A percentile compares a stretch with the other conserved stretches of the same genome.
Conservation (phyloP, 169 alveolate genomes). For the Eimeria acervulina region DNA sequence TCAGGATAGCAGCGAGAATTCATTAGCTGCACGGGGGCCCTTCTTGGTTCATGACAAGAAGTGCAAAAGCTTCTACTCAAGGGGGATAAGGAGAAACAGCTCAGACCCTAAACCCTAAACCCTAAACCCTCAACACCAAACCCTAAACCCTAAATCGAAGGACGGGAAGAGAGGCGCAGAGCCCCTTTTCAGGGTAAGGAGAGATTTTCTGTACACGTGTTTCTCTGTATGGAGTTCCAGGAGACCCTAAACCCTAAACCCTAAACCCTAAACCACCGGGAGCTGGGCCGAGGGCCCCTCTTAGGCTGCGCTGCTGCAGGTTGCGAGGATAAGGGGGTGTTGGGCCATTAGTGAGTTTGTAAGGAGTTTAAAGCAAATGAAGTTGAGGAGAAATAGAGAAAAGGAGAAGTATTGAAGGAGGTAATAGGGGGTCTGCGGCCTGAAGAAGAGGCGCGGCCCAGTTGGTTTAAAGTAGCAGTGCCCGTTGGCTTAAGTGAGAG, state of each 20-base stretch:
- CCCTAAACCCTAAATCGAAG: not conserved
- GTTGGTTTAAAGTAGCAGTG: no score
- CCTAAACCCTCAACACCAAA: not conserved
- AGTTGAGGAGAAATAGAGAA: not conserved
- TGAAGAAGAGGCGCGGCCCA: not conserved
- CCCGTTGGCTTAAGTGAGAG: no score
- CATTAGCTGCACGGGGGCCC: not conserved
- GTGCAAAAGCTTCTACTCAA: not conserved
- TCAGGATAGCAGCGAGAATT: constrained; percentile 9
- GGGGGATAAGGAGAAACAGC: not conserved
- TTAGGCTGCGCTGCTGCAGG: not conserved
- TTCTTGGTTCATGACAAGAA: not conserved
- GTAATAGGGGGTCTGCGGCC: not conserved
- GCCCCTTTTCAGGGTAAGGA: not conserved
- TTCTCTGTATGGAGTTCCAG: not conserved
- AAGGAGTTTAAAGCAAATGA: not conserved
- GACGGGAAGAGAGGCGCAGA: not conserved
- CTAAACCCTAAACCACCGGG: not conserved
- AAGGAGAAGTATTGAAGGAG: not conserved
- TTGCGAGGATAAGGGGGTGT: not conserved
- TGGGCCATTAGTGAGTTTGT: not conserved
- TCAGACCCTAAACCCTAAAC: not conserved
- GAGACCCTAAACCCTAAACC: constrained; percentile 36
- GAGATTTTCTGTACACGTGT: not conserved
- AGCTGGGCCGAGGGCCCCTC: not conserved